These are phyloP conservation scores for Fusarium anguioides DNA, from an alignment of 2,329 filamentous ascomycete genomes.

Conservation along the genomic window DNA sequence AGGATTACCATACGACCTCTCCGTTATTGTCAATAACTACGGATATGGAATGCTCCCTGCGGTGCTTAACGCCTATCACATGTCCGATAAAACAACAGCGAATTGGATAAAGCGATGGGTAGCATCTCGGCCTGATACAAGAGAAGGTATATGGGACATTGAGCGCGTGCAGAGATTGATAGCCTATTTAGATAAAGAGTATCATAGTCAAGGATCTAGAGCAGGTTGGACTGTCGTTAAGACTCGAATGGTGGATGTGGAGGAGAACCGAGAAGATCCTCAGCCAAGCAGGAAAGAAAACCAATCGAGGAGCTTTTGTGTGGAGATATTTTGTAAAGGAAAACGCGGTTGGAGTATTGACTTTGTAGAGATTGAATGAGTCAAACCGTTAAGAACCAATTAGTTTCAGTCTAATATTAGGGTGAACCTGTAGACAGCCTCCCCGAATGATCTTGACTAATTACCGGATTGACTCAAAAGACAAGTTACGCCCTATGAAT, in stretches of 20 bases:
- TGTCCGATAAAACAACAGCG: constrained; percentile 3
- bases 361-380: constrained; percentile 33
- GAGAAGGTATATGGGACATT: constrained; percentile 37
- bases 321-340: constrained; percentile 32
- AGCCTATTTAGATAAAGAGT: constrained; percentile 27
- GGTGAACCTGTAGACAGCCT: too few species aligned
- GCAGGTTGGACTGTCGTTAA: constrained; percentile 26
- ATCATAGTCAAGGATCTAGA: constrained; percentile 8
- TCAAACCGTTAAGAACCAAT: background rate
- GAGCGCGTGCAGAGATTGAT: constrained; percentile 23
- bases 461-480: too few species aligned
- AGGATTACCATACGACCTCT: constrained; percentile 10
- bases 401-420: background rate
- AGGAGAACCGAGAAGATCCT: background rate
- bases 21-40: constrained; percentile 27
- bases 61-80: constrained; percentile 30
- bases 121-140: background rate
- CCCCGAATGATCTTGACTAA: too few species aligned
- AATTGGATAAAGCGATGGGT: constrained; percentile 31
- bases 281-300: background rate
- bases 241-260: constrained; percentile 27
- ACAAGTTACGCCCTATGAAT: too few species aligned
- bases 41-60: constrained; percentile 35
- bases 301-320: constrained; percentile 10
- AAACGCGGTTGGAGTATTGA: constrained; percentile 34